These are phyloP conservation scores for Malassezia restricta DNA, from an alignment of 1,284 basidiomycete species.

Conservation along the genomic window DNA sequence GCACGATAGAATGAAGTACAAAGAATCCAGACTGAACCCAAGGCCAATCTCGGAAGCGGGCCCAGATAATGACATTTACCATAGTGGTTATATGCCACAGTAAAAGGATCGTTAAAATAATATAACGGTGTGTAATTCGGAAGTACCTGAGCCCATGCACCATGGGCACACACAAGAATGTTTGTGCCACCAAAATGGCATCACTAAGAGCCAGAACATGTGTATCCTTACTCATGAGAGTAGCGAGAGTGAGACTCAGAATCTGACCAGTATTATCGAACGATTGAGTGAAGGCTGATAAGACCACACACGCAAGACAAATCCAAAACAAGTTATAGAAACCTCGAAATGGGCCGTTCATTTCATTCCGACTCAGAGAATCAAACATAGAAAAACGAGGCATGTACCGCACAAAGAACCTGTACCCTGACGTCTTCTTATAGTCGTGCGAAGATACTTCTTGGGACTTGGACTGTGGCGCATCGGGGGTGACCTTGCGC, in stretches of 20 bases:
- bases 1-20: slow-evolving; percentile 73
- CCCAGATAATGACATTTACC: slow-evolving; percentile 36
- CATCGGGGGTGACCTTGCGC: no score
- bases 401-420: neutral
- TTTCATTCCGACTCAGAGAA: neutral
- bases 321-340: slow-evolving; percentile 46
- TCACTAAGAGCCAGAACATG: slow-evolving; percentile 73
- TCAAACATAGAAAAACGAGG: slow-evolving; percentile 11
- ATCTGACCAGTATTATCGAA: slow-evolving; percentile 56
- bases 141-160: slow-evolving; percentile 42
- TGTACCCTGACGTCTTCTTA: no score
- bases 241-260: slow-evolving; percentile 66
- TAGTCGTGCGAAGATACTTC: no score
- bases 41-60: slow-evolving; percentile 59
- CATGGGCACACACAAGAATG: slow-evolving; percentile 67
- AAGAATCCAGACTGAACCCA: slow-evolving; percentile 97
- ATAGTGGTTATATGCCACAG: slow-evolving; percentile 32
- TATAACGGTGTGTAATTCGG: slow-evolving; percentile 51
- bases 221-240: slow-evolving; percentile 76
- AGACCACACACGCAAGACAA: slow-evolving; percentile 31
- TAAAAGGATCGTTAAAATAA: slow-evolving; percentile 23
- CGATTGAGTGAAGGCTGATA: slow-evolving; percentile 34
- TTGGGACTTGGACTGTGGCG: no score
- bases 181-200: slow-evolving; percentile 63
- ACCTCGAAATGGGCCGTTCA: slow-evolving; percentile 26